Conservation (phyloP, 352 stramenopile species). For the Phytophthora citricola region DNA sequence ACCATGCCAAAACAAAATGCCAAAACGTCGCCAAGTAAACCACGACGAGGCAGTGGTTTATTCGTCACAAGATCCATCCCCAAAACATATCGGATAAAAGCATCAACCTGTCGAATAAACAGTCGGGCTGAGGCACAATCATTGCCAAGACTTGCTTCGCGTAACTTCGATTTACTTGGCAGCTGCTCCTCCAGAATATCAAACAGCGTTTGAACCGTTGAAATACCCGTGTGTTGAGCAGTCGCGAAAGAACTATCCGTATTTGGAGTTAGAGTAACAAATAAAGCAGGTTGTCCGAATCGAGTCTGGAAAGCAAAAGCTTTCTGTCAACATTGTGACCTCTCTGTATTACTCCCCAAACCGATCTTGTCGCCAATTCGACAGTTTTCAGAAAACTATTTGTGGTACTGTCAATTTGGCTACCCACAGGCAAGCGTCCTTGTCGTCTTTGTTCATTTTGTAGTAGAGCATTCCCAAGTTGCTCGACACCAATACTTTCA, state of each 20-base stretch:
- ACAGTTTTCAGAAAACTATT: constrained; percentile 10
- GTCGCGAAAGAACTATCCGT: constrained; percentile 12
- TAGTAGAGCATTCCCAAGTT: no score
- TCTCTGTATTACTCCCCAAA: constrained; percentile 8
- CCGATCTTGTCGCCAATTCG: background rate
- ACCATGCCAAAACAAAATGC: no score
- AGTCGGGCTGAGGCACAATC: constrained; percentile 9
- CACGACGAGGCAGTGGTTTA: background rate
- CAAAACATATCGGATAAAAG: constrained; percentile 1
- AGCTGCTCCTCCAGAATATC: background rate
- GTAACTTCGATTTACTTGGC: constrained; percentile 1
- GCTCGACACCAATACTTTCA: no score
- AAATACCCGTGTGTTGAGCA: constrained; percentile 4
- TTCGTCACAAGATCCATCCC: constrained; percentile 5
- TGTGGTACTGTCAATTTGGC: no score
- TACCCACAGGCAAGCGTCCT: no score
- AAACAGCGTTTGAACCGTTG: constrained; percentile 3
- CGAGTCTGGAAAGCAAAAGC: constrained; percentile 8
- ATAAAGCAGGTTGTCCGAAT: constrained; percentile 4
- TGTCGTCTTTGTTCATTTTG: no score
- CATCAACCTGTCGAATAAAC: constrained; percentile 6
- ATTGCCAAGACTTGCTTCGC: constrained; percentile 9
- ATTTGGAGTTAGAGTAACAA: constrained; percentile 3
- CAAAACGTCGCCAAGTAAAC: background rate
- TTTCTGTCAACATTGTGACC: constrained; percentile 5